phyloP scores from a whole-genome alignment of 2,329 filamentous ascomycete species.

The Penicillium sp. region DNA sequence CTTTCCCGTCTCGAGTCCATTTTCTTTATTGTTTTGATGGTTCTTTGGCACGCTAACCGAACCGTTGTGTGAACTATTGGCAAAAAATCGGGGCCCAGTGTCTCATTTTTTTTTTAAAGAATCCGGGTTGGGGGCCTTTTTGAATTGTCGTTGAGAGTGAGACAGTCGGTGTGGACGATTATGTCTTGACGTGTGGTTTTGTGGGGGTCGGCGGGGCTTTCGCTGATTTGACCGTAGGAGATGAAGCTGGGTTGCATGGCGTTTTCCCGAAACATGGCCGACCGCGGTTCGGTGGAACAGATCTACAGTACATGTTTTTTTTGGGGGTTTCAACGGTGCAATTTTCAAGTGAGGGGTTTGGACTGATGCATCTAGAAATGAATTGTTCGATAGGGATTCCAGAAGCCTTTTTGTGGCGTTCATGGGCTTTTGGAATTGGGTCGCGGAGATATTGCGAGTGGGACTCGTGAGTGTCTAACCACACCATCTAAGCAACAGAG shows the following conservation, averaged over 20 bases:
- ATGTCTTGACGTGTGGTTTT: background rate
- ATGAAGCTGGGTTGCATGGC: background rate
- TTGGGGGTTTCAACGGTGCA: background rate
- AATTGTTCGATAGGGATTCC: too few relatives aligned
- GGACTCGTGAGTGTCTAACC: too few relatives aligned
- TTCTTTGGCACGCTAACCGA: background rate
- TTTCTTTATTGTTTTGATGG: background rate
- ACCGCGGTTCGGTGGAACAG: background rate
- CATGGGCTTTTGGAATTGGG: too few relatives aligned
- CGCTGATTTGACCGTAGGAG: background rate
- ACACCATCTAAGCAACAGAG: too few relatives aligned
- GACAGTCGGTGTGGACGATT: background rate
- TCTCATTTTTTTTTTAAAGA: background rate
- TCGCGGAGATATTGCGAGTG: too few relatives aligned
- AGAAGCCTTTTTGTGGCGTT: too few relatives aligned
- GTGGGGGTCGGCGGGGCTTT: too few relatives aligned
- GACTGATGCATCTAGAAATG: too few relatives aligned
- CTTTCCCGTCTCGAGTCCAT: background rate
- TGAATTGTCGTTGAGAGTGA: background rate
- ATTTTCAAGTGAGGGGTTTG: background rate
- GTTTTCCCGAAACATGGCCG: background rate
- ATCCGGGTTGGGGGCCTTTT: background rate
- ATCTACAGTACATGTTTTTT: background rate
- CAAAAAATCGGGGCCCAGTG: background rate
- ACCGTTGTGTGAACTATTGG: background rate